These are phyloP conservation scores for Hymenotorrendiella dingleyae DNA, from an alignment of 2,329 filamentous ascomycete species.

Conservation along the genomic window DNA sequence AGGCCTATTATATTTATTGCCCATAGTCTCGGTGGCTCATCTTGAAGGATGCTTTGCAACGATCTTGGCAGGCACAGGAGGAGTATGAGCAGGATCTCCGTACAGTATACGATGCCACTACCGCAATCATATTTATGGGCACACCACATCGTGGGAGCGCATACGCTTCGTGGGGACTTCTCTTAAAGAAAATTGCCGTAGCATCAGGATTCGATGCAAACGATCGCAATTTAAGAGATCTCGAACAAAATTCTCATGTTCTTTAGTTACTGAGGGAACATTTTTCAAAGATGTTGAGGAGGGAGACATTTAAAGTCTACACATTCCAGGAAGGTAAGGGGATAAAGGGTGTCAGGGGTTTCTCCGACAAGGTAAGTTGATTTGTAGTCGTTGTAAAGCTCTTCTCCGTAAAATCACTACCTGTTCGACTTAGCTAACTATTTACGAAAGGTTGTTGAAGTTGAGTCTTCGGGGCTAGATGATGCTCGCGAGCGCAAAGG, in stretches of 20 bases:
- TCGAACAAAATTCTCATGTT: conserved; percentile 2
- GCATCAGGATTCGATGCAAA: background rate
- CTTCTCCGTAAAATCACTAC: too few species aligned
- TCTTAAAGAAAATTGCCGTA: background rate
- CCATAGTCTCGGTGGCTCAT: conserved; percentile 20
- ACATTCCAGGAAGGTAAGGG: background rate
- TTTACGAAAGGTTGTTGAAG: background rate
- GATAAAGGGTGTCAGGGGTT: background rate
- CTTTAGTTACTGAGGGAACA: background rate
- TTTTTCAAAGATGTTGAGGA: background rate
- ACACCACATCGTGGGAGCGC: conserved; percentile 1
- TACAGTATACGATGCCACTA: background rate
- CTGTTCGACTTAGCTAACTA: too few species aligned
- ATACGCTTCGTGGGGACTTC: background rate
- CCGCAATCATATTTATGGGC: conserved; percentile 1
- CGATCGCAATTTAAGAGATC: background rate
- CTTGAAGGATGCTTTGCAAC: conserved; percentile 20
- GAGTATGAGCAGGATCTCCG: background rate
- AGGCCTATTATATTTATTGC: background rate
- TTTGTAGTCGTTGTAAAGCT: too few species aligned
- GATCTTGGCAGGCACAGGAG: background rate
- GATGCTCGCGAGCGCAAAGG: background rate
- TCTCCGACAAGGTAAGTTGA: too few species aligned
- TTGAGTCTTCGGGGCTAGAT: background rate
- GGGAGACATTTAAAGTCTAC: background rate